Base-by-base conservation (phyloP, 1,284 basidiomycete species). In the Rhodotorula sp. region DNA sequence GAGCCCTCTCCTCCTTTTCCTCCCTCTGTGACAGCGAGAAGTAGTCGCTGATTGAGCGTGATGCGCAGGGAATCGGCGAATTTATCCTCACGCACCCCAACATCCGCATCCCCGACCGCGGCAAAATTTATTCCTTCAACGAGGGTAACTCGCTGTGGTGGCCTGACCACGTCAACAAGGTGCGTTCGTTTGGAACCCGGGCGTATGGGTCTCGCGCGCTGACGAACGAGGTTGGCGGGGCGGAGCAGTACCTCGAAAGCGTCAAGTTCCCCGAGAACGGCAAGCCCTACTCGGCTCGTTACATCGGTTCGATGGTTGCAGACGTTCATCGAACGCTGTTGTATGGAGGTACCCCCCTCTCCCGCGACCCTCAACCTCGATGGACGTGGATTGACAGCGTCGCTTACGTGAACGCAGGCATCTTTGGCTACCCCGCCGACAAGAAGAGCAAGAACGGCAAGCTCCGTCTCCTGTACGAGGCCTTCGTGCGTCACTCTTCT, bases 271-370 rank as follows among this genome's bases (percentile, higher is more conserved):
- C 93, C 17, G 76, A 84, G 52, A 81, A 85, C 62, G 89, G 88
- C 63, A 82, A 81, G 75, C 94, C 94, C 2, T 82, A 82, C 77
- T 79, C 79, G 64, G 81, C 81, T 17, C 88, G 96, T 67, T 99
- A 99, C 83, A 98, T 99, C 79, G 96, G 94, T 39, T 96, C 93
- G 72, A 99, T 99, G 96, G 96, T 99, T 55, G 93, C 94, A 60
- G 94, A 96, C 81, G 93, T 95, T 32, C 95, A 99, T 83, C 39
- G 39, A 13, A 44, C 39, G 5, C 11, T 44, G 39, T 17, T 44
- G 4, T 44, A 44, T 17, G 39, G 39, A 44, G 39, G 36, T 39
- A 13, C 7, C 36, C 36, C 36, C 36, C 8, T 13, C 36, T 13
- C 36, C 36, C 36, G 7, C 36, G 8, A 8, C 36, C n/a, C n/a